Evolutionary conservation across 108 stramenopile species (phyloP).

Genomic region (Nitzschia sp.): DNA sequence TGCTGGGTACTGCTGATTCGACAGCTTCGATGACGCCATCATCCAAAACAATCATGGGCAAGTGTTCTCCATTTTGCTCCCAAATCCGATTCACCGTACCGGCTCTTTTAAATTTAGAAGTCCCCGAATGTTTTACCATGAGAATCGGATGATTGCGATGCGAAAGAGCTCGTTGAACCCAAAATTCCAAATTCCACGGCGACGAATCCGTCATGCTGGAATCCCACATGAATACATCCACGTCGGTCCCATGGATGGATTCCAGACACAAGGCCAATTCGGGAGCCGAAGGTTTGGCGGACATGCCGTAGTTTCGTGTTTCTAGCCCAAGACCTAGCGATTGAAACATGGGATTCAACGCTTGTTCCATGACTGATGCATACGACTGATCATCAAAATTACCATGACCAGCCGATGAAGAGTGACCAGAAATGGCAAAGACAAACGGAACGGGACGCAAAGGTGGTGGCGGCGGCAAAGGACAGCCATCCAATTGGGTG

Average conservation of each 20-base stretch:
- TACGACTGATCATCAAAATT: slow-evolving; percentile 12
- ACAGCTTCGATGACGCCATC: slow-evolving; percentile 17
- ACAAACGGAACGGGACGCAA: no score
- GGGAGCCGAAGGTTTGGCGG: slow-evolving; percentile 31
- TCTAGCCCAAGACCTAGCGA: slow-evolving; percentile 52
- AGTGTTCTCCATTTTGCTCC: slow-evolving; percentile 53
- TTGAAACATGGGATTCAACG: slow-evolving; percentile 56
- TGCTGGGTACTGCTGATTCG: background rate
- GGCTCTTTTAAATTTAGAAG: slow-evolving; percentile 33
- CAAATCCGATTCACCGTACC: slow-evolving; percentile 37
- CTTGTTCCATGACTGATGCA: slow-evolving; percentile 48
- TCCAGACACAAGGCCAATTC: slow-evolving; percentile 2
- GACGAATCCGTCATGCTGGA: slow-evolving; percentile 42
- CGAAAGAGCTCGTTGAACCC: slow-evolving; percentile 60
- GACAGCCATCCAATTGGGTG: background rate
- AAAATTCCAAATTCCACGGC: slow-evolving; percentile 39
- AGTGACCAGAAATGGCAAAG: no score
- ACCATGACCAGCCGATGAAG: no score
- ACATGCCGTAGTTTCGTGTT: slow-evolving; percentile 53
- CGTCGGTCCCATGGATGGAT: slow-evolving; percentile 57
- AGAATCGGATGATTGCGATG: slow-evolving; percentile 54
- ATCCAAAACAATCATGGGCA: slow-evolving; percentile 24
- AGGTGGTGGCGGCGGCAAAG: background rate
- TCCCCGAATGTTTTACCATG: slow-evolving; percentile 1
- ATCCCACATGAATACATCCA: slow-evolving; percentile 70